phyloP scores from a whole-genome alignment of 202 grass and related monocot genomes.

The Schoenoplectus triqueter region DNA sequence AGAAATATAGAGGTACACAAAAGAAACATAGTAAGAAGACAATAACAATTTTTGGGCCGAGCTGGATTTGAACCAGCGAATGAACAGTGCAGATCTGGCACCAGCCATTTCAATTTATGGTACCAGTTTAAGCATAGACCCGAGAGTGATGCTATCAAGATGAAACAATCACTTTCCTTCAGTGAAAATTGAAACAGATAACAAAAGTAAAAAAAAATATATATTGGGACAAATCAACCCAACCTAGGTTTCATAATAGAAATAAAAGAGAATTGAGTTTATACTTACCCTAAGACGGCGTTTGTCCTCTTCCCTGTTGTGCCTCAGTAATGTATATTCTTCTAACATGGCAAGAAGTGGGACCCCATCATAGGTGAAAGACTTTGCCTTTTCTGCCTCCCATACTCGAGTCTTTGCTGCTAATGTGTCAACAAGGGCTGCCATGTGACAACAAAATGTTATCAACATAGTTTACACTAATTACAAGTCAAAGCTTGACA shows the following conservation, averaged over 20 bases:
- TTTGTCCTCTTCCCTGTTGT: constrained; percentile 90
- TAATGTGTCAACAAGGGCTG: constrained; percentile 81
- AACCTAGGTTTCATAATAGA: constrained; percentile 16
- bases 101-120: background rate
- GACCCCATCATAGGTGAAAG: constrained; percentile 77
- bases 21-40: background rate
- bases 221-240: background rate
- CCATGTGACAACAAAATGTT: constrained; percentile 6
- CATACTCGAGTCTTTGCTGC: constrained; percentile 67
- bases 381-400: constrained; percentile 65
- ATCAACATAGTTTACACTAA: background rate
- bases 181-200: background rate
- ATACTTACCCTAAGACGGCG: constrained; percentile 66
- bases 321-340: constrained; percentile 73
- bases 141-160: background rate
- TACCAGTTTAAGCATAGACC: background rate
- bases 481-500: constrained; percentile 1
- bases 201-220: background rate
- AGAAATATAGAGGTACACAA: background rate
- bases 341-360: constrained; percentile 84
- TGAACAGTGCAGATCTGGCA: background rate
- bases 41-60: background rate
- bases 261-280: background rate
- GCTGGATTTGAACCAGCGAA: background rate
- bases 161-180: background rate